These are phyloP conservation scores for Diplodia seriata DNA, from an alignment of 2,329 filamentous ascomycete genomes.

Conservation along the genomic window DNA sequence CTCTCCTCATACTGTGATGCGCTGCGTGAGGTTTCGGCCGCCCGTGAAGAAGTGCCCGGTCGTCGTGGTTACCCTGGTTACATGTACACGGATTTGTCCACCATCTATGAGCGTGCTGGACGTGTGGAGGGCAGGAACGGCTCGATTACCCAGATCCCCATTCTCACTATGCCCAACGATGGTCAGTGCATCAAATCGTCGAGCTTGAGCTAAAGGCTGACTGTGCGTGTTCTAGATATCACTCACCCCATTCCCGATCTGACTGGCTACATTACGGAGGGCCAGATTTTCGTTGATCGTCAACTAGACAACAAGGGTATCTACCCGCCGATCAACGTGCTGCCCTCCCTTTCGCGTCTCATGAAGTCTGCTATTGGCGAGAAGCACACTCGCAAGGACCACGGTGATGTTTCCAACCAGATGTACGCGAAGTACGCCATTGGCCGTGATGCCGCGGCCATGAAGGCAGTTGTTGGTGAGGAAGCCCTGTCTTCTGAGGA, in stretches of 20 bases:
- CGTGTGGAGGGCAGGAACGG: slow-evolving; percentile 97
- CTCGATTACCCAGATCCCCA: slow-evolving; percentile 98
- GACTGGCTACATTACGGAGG: slow-evolving; percentile 98
- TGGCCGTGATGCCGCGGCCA: slow-evolving; percentile 94
- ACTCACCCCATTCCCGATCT: slow-evolving; percentile 98
- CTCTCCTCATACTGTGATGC: slow-evolving; percentile 98
- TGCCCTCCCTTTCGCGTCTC: slow-evolving; percentile 96
- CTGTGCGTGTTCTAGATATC: slow-evolving; percentile 68
- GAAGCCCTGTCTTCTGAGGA: slow-evolving; percentile 95
- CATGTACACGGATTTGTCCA: slow-evolving; percentile 99
- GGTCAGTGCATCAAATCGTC: slow-evolving; percentile 57
- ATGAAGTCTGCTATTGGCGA: slow-evolving; percentile 99
- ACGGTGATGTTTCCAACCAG: slow-evolving; percentile 98
- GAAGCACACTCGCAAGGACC: slow-evolving; percentile 94
- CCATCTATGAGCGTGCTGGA: slow-evolving; percentile 98
- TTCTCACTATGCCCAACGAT: slow-evolving; percentile 99
- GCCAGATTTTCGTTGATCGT: slow-evolving; percentile 97
- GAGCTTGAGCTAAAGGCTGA: background rate
- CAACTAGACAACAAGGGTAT: slow-evolving; percentile 94
- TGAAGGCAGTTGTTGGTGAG: slow-evolving; percentile 99
- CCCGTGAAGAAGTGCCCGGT: slow-evolving; percentile 97
- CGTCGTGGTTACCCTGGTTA: slow-evolving; percentile 99
- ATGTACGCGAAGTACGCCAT: slow-evolving; percentile 99
- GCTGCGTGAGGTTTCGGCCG: slow-evolving; percentile 96
- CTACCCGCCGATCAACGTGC: slow-evolving; percentile 98